Percentiles rank a stretch among this genome's conserved stretches.
Conservation (phyloP, 192 early-diverging fungal species). For the Rhizophagus clarus region DNA sequence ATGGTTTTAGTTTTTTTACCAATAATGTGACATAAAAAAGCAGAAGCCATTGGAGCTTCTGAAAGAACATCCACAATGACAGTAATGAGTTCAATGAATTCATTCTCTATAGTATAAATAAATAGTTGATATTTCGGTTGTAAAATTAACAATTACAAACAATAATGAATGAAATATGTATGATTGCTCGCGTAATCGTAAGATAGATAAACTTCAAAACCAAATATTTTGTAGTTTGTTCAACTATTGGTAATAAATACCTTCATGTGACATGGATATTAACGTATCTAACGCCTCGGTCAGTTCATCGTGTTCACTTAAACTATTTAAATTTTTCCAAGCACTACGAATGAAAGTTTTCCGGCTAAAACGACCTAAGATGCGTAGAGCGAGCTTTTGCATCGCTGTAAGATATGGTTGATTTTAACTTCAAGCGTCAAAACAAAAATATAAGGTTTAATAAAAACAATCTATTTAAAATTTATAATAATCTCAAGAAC, state of each 20-base stretch:
- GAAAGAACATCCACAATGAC: slow-evolving; percentile 49
- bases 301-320: slow-evolving; percentile 49
- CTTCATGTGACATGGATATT: slow-evolving; percentile 41
- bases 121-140: background rate
- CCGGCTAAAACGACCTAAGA: slow-evolving; percentile 16
- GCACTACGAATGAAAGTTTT: slow-evolving; percentile 40
- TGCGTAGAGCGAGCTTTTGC: slow-evolving; percentile 19
- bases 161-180: background rate
- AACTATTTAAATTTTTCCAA: slow-evolving; percentile 49
- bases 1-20: slow-evolving; percentile 6
- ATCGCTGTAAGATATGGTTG: background rate
- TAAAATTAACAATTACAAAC: background rate
- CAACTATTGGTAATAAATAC: background rate
- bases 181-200: background rate
- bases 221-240: background rate
- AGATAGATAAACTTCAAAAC: slow-evolving; percentile 7
- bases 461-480: background rate
- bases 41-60: slow-evolving; percentile 45
- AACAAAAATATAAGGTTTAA: background rate
- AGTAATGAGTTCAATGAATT: slow-evolving; percentile 49
- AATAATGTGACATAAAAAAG: slow-evolving; percentile 59
- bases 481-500: too few species aligned
- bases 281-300: slow-evolving; percentile 47
- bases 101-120: slow-evolving; percentile 6
- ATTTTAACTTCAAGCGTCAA: background rate